These are phyloP conservation scores for Alternaria solani DNA, from an alignment of 2,329 filamentous ascomycete genomes.

Conservation along the genomic window DNA sequence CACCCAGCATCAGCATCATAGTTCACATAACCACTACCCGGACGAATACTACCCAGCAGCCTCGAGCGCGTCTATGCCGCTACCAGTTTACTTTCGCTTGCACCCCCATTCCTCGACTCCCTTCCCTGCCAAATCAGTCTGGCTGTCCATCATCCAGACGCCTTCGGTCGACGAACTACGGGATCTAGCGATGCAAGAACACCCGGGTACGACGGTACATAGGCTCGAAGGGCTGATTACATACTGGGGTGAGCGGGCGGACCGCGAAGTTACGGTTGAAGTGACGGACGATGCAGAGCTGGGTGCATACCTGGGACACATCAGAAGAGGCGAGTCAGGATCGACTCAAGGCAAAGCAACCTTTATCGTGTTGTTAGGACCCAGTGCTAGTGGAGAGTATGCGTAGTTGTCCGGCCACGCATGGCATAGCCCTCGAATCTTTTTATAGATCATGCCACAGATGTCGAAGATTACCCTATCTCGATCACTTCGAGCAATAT, in stretches of 20 bases:
- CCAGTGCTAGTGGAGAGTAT: background rate
- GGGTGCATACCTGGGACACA: slow-evolving; percentile 73
- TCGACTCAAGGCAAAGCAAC: slow-evolving; percentile 62
- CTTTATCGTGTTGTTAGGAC: slow-evolving; percentile 55
- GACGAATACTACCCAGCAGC: slow-evolving; percentile 18
- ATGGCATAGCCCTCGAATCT: background rate
- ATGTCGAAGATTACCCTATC: background rate
- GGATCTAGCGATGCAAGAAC: slow-evolving; percentile 67
- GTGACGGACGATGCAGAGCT: slow-evolving; percentile 78
- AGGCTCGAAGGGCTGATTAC: slow-evolving; percentile 73
- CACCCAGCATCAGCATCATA: slow-evolving; percentile 9
- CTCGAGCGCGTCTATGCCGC: background rate
- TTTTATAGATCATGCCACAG: no score
- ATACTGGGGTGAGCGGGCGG: slow-evolving; percentile 45
- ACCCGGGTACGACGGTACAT: slow-evolving; percentile 66
- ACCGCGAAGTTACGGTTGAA: slow-evolving; percentile 67
- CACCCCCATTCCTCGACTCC: slow-evolving; percentile 62
- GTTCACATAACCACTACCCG: slow-evolving; percentile 6
- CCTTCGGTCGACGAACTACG: slow-evolving; percentile 69
- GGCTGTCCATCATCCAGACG: slow-evolving; percentile 70
- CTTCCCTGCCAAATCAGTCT: slow-evolving; percentile 60
- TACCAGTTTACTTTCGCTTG: slow-evolving; percentile 20
- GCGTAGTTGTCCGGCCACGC: background rate
- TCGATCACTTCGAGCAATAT: background rate
- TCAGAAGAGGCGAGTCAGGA: slow-evolving; percentile 37